Base-by-base conservation (phyloP, 495 filamentous ascomycete species). In the Penicillium taxi region DNA sequence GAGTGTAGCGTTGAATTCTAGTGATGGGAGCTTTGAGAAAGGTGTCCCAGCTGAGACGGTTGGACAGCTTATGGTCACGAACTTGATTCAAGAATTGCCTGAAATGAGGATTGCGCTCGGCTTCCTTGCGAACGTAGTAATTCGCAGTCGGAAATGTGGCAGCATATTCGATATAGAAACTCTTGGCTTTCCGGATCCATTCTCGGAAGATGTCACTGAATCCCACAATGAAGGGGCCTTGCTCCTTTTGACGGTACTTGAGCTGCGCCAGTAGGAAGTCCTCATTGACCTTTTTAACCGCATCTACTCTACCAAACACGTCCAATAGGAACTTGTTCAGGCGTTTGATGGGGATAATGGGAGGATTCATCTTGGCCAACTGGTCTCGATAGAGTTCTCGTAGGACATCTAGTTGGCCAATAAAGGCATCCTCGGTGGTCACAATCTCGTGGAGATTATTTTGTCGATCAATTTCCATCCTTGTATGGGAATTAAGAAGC, bases 201-300 rank as follows among this genome's bases (percentile, higher is more conserved):
- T 99, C 93, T 40, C 91, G 72, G 66, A 99, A 99, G 37, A 99
- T 87, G 47, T 96, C 91, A 52, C 88, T 94, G 59, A 96, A 95
- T 6, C 93, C 91, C 28, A 75, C 71, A 41, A 99, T 80, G 72
- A 86, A 96, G 0, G 91, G 91, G 0, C 93, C 91, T 56, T 99
- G 89, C 52, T 96, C 91, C 47, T 90, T 83, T 57, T 99, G 91
- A 20, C 93, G 81, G 53, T 96, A 99, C 45, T 96, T 96, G 47
- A 99, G 71, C 57, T 96, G 91, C 2, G 93, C 81, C 9, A 99
- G 65, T n/a, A 99, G 73, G 61, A 86, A 80, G 36, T 96, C 90
- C 51, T 93, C 90, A 48, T 96, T 96, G 48, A 87, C 89, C 41
- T 80, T 78, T 46, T 93, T 87, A 26, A 96, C 84, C 0, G 78